A percentile compares a stretch with the other conserved stretches of the same genome.
These are phyloP conservation scores for Fusarium kyushuense DNA, from an alignment of 2,329 filamentous ascomycete genomes.

Conservation along the genomic window DNA sequence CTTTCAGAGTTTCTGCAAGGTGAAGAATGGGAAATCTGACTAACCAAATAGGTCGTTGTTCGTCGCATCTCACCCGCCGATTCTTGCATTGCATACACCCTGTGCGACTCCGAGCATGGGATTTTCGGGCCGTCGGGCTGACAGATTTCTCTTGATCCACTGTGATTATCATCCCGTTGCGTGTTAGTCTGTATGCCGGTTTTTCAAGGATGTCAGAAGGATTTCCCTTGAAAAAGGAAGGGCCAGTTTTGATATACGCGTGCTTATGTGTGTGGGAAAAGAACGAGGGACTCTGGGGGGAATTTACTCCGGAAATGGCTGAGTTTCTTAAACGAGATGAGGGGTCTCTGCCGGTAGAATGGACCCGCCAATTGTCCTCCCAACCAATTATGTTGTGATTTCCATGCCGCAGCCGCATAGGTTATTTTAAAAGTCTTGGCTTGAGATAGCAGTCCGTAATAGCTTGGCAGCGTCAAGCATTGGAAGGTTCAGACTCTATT, in stretches of 20 bases:
- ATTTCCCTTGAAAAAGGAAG: not conserved
- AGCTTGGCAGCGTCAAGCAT: not conserved
- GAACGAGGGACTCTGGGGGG: not conserved
- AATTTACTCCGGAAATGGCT: not conserved
- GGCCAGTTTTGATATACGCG: not conserved
- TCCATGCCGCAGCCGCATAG: not conserved
- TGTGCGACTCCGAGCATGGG: not conserved
- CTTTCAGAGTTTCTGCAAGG: not conserved
- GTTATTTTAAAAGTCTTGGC: not conserved
- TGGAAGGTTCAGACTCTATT: not conserved
- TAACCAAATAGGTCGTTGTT: not conserved
- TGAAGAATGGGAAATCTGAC: not conserved
- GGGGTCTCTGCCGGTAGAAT: not conserved
- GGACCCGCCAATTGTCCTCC: not conserved
- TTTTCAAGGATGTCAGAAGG: not conserved
- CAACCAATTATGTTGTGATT: not conserved
- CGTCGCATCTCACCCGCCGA: not conserved
- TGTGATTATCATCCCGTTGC: not conserved
- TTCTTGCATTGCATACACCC: not conserved
- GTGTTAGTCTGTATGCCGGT: not conserved
- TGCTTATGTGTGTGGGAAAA: not conserved
- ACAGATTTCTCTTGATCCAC: not conserved
- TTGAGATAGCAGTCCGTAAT: not conserved
- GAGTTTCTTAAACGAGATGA: not conserved
- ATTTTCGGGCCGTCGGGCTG: not conserved